Evolutionary conservation across 2,329 filamentous ascomycete species (phyloP), one percentile per base, ranked within the genome.

Genomic region (Fusarium sp.): DNA sequence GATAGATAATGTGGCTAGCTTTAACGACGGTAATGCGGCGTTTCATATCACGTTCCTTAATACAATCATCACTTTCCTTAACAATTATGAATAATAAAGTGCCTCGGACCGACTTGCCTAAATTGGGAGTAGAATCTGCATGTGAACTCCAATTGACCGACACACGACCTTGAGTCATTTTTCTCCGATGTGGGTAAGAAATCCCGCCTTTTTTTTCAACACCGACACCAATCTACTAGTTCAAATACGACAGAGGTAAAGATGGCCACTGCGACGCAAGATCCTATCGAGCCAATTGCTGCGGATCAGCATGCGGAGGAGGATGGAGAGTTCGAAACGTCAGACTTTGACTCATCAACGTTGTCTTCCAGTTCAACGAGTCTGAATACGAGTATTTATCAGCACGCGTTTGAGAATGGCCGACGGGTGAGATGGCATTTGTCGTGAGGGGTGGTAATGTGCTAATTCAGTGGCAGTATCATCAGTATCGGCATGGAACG

Each of bases 401-500:
- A 73, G 26, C 71, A 73, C 33, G 65, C 67, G 12, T 73, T 60
- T 53, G 71, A 73, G 30, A 73, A 73, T 41, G 71, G 71, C 20
- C 72, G 71, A 18, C 69, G 71, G 20, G 71, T 73, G 18, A 33
- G 69, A 53, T 3, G 1, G 3, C 12, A 0, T 3, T 2, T 5
- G 9, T 7, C 3, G 1, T 4, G 3, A 4, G 6, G 6, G 1
- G 4, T 3, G 4, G 8, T 18, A 16, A 4, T 9, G 2, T 8
- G 13, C 65, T 72, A 6, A 72, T 7, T 2, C 0, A 0, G 2
- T 0, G 3, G 10, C 18, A 72, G 70, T 72, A 72, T 53, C 70
- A 72, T n/a, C 68, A 73, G 30, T 73, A 72, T 6, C 70, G 70
- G 4, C 59, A 72, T 18, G 70, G 70, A 55, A 72, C 70, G 70